Evolutionary conservation across 805 yeast species (phyloP), one percentile per base, ranked within the genome.

Genomic region (Suhomyces vadensis): DNA sequence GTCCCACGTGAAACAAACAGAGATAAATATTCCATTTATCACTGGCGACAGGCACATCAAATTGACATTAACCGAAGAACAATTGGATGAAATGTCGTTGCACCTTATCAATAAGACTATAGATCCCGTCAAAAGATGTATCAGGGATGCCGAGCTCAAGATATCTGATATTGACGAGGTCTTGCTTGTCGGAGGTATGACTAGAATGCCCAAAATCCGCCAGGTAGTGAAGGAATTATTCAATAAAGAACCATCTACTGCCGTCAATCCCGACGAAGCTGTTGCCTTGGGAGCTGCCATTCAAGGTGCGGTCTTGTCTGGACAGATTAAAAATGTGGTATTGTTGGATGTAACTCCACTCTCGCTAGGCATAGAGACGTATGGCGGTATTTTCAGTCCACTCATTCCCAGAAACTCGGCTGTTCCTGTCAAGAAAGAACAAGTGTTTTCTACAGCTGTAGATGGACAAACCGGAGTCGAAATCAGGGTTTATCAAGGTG

Each of bases 381-480:
- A 84, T 56, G 94, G 95, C 35, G 94, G 94, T 42, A 81, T 86
- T 14, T 85, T 85, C 72, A 80, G 89, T 42, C 89, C 90, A 29
- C 71, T 86, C 56, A 85, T 86, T 44, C 83, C 89, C 39, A 74
- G 94, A 61, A 86, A 86, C 64, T 76, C 90, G 9, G 81, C 88
- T 0, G 85, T 86, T 6, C 95, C 95, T 8, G 80, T 82, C 21
- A 85, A 81, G 60, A 83, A 79, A 57, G 83, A 87, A 17, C 90
- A 83, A 60, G 69, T 79, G 5, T 86, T 83, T 63, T 83, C 90
- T 11, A 86, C 95, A 2, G 91, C 89, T 36, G 89, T 87, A 16
- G 94, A 86, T 66, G 85, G 86, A 43, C 95, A 86, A 62, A 87
- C 90, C 1, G 90, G 90, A 26, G 94, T 86, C 25, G 87, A 85